Percentiles rank a stretch among this genome's conserved stretches.
Evolutionary conservation across 768 basidiomycete species (phyloP).

Genomic region (Agrocybe pediades): DNA sequence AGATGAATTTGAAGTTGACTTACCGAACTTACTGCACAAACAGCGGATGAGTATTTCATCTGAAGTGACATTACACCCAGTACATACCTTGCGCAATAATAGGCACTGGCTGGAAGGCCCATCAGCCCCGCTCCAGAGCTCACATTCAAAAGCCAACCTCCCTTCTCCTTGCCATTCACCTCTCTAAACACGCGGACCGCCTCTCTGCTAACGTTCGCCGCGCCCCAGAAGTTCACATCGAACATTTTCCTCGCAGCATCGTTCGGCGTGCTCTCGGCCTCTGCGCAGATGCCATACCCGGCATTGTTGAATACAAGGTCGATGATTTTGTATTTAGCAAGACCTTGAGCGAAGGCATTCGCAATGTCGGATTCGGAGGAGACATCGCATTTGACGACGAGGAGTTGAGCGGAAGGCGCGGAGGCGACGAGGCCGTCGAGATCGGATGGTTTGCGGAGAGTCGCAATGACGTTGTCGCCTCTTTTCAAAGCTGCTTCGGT

Average conservation of each 20-base stretch:
- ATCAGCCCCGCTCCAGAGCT: background rate
- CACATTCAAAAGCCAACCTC: background rate
- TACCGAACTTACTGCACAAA: conserved; percentile 1
- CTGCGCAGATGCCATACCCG: background rate
- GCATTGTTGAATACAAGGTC: background rate
- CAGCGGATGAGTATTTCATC: background rate
- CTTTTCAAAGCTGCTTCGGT: background rate
- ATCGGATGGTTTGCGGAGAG: background rate
- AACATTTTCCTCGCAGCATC: conserved; percentile 1
- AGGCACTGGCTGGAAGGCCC: background rate
- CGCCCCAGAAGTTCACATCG: conserved; percentile 4
- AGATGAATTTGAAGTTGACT: background rate
- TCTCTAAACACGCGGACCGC: background rate
- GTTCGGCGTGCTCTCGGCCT: background rate
- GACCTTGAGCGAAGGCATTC: background rate
- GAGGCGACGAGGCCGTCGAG: background rate
- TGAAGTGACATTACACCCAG: background rate
- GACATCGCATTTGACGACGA: background rate
- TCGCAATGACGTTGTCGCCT: background rate
- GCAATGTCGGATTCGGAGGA: background rate
- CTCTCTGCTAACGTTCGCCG: background rate
- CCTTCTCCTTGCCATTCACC: background rate
- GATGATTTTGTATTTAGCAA: background rate
- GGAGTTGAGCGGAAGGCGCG: background rate
- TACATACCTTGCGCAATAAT: background rate